A percentile compares a stretch with the other conserved stretches of the same genome.
These are phyloP conservation scores for Yamadazyma triangularis DNA, from an alignment of 1,139 yeast genomes.

Conservation along the genomic window DNA sequence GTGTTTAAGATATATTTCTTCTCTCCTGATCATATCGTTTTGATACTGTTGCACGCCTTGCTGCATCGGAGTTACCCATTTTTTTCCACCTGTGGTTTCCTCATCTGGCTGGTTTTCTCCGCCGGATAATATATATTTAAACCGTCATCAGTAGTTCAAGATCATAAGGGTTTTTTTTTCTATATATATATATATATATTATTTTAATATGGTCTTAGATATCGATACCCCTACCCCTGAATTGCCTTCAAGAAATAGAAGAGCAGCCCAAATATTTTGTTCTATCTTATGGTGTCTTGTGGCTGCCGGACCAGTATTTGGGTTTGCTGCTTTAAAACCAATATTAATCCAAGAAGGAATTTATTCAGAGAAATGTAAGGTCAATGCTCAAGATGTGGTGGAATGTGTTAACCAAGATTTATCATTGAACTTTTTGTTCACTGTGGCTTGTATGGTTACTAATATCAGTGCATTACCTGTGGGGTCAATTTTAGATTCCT, in stretches of 20 bases:
- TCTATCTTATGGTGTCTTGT: conserved; percentile 83
- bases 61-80: too few relatives aligned
- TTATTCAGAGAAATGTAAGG: conserved; percentile 57
- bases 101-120: too few relatives aligned
- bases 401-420: conserved; percentile 74
- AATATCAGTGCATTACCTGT: conserved; percentile 78
- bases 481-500: conserved; percentile 69
- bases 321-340: conserved; percentile 91
- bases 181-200: too few relatives aligned
- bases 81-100: too few relatives aligned
- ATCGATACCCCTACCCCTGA: conserved; percentile 2
- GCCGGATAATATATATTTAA: too few relatives aligned
- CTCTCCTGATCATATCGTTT: too few relatives aligned
- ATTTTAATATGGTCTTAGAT: too few relatives aligned
- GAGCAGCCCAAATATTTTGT: conserved; percentile 38
- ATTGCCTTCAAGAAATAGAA: conserved; percentile 15
- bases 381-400: conserved; percentile 12
- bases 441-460: conserved; percentile 84
- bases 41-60: too few relatives aligned
- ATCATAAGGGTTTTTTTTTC: too few relatives aligned
- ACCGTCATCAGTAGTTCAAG: too few relatives aligned
- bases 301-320: conserved; percentile 92
- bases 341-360: conserved; percentile 71
- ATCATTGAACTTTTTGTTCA: conserved; percentile 75
- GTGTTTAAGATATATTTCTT: too few relatives aligned